These are phyloP conservation scores for Lepiota brunneoincarnata DNA, from an alignment of 768 basidiomycete genomes.

Conservation along the genomic window DNA sequence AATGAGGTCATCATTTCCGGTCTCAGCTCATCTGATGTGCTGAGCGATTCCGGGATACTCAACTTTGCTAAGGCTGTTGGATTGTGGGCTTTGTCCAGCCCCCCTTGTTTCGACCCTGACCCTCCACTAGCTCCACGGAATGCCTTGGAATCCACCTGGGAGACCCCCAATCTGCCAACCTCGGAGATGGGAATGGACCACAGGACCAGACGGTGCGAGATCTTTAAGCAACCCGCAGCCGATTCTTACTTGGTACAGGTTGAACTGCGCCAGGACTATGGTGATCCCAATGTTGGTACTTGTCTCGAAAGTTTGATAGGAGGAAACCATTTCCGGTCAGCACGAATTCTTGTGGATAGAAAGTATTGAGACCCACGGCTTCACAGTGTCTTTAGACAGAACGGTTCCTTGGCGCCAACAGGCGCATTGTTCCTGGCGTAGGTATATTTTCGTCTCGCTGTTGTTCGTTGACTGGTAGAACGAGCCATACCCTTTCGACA, in stretches of 20 bases:
- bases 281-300: slow-evolving; percentile 59
- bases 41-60: slow-evolving; percentile 52
- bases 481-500: slow-evolving; percentile 7
- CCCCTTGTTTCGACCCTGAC: slow-evolving; percentile 10
- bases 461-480: not conserved
- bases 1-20: slow-evolving; percentile 62
- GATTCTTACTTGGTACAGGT: slow-evolving; percentile 30
- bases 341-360: slow-evolving; percentile 9
- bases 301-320: slow-evolving; percentile 78
- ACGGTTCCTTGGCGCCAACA: slow-evolving; percentile 43
- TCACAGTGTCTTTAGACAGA: slow-evolving; percentile 53
- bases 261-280: slow-evolving; percentile 75
- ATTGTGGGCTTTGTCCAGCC: slow-evolving; percentile 40
- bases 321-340: slow-evolving; percentile 78
- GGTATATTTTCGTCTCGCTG: slow-evolving; percentile 4
- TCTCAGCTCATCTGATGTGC: slow-evolving; percentile 51
- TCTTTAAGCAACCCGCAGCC: slow-evolving; percentile 9
- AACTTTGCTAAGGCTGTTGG: slow-evolving; percentile 63
- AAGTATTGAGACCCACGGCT: slow-evolving; percentile 5
- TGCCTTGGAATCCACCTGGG: slow-evolving; percentile 75
- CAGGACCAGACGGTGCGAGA: slow-evolving; percentile 47
- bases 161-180: slow-evolving; percentile 62
- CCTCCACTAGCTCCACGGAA: slow-evolving; percentile 38
- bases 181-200: slow-evolving; percentile 78
- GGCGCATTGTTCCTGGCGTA: slow-evolving; percentile 55